Base-by-base conservation (phyloP, 805 yeast genomes). In the Sugiyamaella qingdaonensis region DNA sequence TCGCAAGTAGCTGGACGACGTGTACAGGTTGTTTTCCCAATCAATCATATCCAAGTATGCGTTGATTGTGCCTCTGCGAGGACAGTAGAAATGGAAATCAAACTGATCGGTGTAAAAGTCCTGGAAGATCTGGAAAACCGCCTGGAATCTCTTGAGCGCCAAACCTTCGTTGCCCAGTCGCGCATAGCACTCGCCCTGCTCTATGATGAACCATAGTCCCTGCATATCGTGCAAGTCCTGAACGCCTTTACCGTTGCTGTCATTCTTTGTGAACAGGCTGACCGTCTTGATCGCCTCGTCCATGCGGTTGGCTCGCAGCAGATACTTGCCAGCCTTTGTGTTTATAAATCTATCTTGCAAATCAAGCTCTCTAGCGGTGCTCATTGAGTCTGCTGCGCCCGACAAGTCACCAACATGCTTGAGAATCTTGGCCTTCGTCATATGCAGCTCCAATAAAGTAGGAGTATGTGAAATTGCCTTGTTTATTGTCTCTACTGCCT, bases 81-180 rank as follows among this genome's bases (percentile, higher is more conserved):
- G 80, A 66, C 95, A 86, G 68, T 88, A 94, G 45, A 87, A 84
- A 67, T 94, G 98, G 84, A 92, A 94, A 68, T 94, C 99, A 58
- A 86, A 78, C 72, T 94, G 97, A 65, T 94, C 99, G 57, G 80
- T 80, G 64, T 75, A 79, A 70, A 82, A 90, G 50, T 82, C 86
- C 43, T 81, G 77, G 69, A 82, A 90, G 31, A 86, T 79, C 55
- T 81, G 81, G 48, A 81, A 73, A 45, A 90, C 76, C 1, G 88
- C 83, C 41, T 73, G 68, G 65, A 78, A 88, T 62, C 98, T 79
- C 70, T 94, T 94, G 57, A 90, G 71, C 0, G 97, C 82, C 59
- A 94, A 70, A 0, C 95, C 96, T 24, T 69, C 73, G 46, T 78
- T 69, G 58, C 80, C 85, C 42, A 81, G 62, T 61, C 97, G 80